These are phyloP conservation scores for Suhomyces anneliseae DNA, from an alignment of 1,139 yeast genomes.

Conservation along the genomic window DNA sequence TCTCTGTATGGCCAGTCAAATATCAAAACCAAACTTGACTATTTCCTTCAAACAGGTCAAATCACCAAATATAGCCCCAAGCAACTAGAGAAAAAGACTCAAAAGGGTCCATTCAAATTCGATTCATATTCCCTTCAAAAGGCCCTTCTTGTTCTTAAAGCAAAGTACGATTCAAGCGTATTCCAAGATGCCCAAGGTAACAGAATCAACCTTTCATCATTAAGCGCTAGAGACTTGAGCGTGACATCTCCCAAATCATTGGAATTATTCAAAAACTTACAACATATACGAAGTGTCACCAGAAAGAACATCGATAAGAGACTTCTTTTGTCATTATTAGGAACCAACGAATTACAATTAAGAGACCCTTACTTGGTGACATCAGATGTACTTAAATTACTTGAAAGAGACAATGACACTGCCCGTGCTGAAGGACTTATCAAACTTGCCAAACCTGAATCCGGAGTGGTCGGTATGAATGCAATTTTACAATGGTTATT, in stretches of 20 bases:
- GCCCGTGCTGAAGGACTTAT: conserved; percentile 56
- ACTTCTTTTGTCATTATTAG: conserved; percentile 52
- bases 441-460: conserved; percentile 44
- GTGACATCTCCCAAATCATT: conserved; percentile 22
- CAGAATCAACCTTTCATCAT: conserved; percentile 17
- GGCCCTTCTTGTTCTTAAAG: conserved; percentile 23
- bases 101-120: not conserved
- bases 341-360: conserved; percentile 56
- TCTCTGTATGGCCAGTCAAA: conserved; percentile 10
- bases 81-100: conserved; percentile 14
- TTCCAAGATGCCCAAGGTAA: conserved; percentile 23
- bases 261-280: conserved; percentile 31
- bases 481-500: conserved; percentile 52
- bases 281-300: conserved; percentile 25
- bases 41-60: conserved; percentile 32
- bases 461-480: conserved; percentile 64
- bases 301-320: conserved; percentile 39
- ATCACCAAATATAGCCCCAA: conserved; percentile 19
- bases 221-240: conserved; percentile 26
- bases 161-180: conserved; percentile 22
- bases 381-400: conserved; percentile 50
- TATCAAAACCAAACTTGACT: conserved; percentile 27
- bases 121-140: conserved; percentile 22
- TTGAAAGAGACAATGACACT: conserved; percentile 44
- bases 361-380: conserved; percentile 57